Base-by-base conservation (phyloP, 192 early-diverging fungal genomes). In the Rhizophagus prolifer region DNA sequence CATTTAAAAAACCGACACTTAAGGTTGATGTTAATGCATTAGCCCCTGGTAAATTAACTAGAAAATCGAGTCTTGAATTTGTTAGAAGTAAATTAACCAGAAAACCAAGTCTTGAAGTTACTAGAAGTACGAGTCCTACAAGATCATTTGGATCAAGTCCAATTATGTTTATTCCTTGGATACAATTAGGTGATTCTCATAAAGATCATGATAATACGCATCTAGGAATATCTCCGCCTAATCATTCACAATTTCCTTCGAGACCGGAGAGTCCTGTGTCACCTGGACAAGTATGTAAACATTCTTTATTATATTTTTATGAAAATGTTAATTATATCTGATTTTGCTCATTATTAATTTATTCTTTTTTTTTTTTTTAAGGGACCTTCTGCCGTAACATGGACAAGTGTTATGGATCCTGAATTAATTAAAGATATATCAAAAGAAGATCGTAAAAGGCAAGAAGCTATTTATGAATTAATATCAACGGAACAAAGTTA, bases 401-500 rank as follows among this genome's bases (percentile, higher is more conserved):
- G 74, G 74, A 3, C 74, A 76, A 21, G 41, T 28, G 25, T 76
- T 16, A 76, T 64, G 23, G 85, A 85, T 58, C 81, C 82, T 26
- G 30, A 78, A 21, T 76, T 84, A 2, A 61, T 90, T 4, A 74
- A 83, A 23, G 76, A 78, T 23, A 79, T 93, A 9, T 70, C 82
- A 69, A 72, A 82, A 30, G 90, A 92, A 25, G 93, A 94, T 47
- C 80, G 86, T 25, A 93, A 90, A 78, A 84, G 94, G 13, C 93
- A 93, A 74, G 94, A 95, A 78, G 92, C 93, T 2, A 94, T 95
- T 62, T 89, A 85, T 78, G 94, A 95, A 80, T 74, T 95, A 23
- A 91, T 94, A 60, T 80, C 82, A 14, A 95, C 94, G 9, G 94
- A 95, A 76, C 86, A 87, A 71, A 84, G 85, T 8, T 95, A 95